Conservation (phyloP, 192 early-diverging fungal genomes). For the Linderina pennispora region DNA sequence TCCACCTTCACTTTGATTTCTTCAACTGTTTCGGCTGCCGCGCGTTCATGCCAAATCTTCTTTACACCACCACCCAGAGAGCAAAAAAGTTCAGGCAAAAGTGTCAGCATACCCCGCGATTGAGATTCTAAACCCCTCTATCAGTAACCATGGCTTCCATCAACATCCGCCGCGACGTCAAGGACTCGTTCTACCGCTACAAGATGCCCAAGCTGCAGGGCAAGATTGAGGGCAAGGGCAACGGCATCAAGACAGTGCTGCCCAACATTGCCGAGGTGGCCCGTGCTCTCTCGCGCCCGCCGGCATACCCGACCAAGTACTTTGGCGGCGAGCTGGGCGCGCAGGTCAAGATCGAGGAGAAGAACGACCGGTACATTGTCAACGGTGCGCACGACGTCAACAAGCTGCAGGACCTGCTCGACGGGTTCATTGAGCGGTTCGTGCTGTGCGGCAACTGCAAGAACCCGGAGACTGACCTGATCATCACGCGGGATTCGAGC, state of each 20-base stretch:
- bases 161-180: slow-evolving; percentile 86
- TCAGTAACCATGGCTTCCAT: slow-evolving; percentile 11
- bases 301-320: slow-evolving; percentile 81
- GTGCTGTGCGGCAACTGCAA: slow-evolving; percentile 89
- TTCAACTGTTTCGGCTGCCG: too few species aligned
- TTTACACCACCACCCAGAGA: not conserved
- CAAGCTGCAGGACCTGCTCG: slow-evolving; percentile 77
- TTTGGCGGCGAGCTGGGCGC: slow-evolving; percentile 97
- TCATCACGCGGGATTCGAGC: slow-evolving; percentile 53
- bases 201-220: slow-evolving; percentile 91
- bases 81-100: not conserved
- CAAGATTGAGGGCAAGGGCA: slow-evolving; percentile 96
- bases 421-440: slow-evolving; percentile 90
- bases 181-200: slow-evolving; percentile 97
- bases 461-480: slow-evolving; percentile 96
- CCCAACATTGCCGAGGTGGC: slow-evolving; percentile 96
- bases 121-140: slow-evolving; percentile 5
- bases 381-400: slow-evolving; percentile 90
- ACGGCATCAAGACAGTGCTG: slow-evolving; percentile 98
- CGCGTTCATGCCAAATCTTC: slow-evolving; percentile 18
- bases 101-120: too few species aligned
- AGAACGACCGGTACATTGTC: slow-evolving; percentile 89
- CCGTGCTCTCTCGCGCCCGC: slow-evolving; percentile 80
- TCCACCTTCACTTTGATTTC: too few species aligned
- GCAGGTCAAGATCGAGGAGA: slow-evolving; percentile 83